Percentiles rank a stretch among this genome's conserved stretches.
Evolutionary conservation across 192 early-diverging fungal genomes (phyloP).

Genomic region (Bifiguratus adelaidae): DNA sequence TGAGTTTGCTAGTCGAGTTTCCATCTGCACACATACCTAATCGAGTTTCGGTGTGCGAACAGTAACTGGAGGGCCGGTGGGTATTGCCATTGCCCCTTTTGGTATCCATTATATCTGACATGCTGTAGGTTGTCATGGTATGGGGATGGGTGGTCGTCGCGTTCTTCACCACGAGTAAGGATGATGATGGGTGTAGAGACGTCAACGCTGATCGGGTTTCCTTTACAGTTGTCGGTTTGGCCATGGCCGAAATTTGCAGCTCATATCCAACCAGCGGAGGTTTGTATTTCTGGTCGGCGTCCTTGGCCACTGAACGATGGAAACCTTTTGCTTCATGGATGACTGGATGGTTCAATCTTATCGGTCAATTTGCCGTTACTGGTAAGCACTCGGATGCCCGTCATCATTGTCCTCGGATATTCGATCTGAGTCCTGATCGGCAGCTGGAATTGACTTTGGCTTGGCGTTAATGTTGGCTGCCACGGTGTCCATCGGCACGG

Average conservation of each 20-base stretch:
- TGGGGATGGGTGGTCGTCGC: conserved; percentile 35
- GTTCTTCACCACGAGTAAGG: conserved; percentile 29
- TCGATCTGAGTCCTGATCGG: no score
- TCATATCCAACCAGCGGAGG: conserved; percentile 31
- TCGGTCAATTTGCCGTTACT: conserved; percentile 41
- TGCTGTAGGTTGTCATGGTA: conserved; percentile 9
- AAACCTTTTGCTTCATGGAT: conserved; percentile 38
- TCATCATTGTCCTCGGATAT: no score
- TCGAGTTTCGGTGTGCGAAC: no score
- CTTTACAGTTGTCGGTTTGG: conserved; percentile 23
- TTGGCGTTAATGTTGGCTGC: conserved; percentile 32
- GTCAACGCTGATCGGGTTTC: no score
- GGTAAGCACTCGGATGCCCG: no score
- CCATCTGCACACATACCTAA: conserved; percentile 18
- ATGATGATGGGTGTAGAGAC: no score
- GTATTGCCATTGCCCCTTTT: background rate
- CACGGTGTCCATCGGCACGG: conserved; percentile 14
- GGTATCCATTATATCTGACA: background rate
- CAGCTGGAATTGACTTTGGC: conserved; percentile 36
- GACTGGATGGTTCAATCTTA: conserved; percentile 41
- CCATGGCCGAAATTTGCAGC: conserved; percentile 32
- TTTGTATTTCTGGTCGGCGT: conserved; percentile 15
- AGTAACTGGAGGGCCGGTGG: conserved; percentile 12
- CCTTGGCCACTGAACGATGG: conserved; percentile 8
- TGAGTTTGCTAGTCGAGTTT: conserved; percentile 16